Conservation (phyloP, 225 moss, liverwort and hornwort genomes). For the Asterella californica region DNA sequence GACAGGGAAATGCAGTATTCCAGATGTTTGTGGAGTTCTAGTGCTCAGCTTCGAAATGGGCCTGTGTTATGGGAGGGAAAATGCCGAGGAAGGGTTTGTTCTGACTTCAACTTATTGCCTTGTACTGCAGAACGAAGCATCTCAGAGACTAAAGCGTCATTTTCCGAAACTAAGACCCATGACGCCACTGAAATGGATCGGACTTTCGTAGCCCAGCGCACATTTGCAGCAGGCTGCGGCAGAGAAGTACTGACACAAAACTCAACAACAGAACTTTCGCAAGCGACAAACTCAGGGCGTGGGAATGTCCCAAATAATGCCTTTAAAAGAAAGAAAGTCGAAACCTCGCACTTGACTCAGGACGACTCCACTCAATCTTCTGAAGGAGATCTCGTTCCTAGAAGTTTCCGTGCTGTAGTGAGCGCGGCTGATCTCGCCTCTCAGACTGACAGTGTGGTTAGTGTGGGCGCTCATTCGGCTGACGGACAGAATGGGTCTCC, state of each 20-base stretch:
- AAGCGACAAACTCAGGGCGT: neutral
- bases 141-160: neutral
- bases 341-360: neutral
- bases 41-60: neutral
- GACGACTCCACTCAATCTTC: neutral
- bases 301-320: conserved; percentile 20
- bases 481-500: neutral
- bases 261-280: neutral
- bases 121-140: conserved; percentile 1
- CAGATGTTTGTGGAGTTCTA: neutral
- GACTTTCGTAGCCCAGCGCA: conserved; percentile 4
- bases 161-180: neutral
- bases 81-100: neutral
- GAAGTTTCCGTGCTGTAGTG: too few species aligned
- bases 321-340: conserved; percentile 15
- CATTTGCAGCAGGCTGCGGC: conserved; percentile 4
- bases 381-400: neutral
- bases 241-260: neutral
- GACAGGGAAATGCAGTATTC: neutral
- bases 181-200: conserved; percentile 9
- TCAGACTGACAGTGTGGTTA: conserved; percentile 12
- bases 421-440: neutral
- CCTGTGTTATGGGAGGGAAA: too few species aligned
- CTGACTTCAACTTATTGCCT: neutral
- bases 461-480: neutral